Evolutionary conservation across 2,329 filamentous ascomycete species (phyloP).

Genomic region (Epichloe gansuensis): DNA sequence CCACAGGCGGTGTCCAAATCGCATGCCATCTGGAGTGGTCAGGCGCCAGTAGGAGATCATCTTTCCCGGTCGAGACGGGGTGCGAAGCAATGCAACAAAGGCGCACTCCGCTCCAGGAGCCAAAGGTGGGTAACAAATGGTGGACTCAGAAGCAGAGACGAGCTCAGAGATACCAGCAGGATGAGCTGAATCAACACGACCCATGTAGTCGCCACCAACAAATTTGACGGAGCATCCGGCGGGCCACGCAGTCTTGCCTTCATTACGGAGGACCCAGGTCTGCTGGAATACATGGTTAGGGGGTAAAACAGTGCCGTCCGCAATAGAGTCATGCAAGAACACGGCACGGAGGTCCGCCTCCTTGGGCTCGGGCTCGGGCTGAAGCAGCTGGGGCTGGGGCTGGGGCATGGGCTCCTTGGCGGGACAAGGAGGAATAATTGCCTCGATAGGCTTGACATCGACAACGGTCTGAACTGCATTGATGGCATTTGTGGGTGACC

Average conservation of each 20-base stretch:
- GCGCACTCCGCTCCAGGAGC: conserved; percentile 61
- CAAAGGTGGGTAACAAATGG: conserved; percentile 56
- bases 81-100: conserved; percentile 78
- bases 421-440: conserved; percentile 6
- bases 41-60: conserved; percentile 95
- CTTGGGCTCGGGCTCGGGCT: conserved; percentile 13
- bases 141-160: conserved; percentile 70
- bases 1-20: conserved; percentile 91
- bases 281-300: conserved; percentile 71
- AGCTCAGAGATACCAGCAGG: conserved; percentile 70
- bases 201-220: conserved; percentile 93
- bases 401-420: conserved; percentile 5
- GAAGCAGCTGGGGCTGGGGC: neutral
- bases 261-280: conserved; percentile 84
- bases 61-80: conserved; percentile 63
- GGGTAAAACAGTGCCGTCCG: conserved; percentile 62
- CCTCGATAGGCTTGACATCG: conserved; percentile 53
- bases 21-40: conserved; percentile 64
- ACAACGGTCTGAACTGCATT: conserved; percentile 58
- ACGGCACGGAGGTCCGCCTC: conserved; percentile 31
- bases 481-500: conserved; percentile 34
- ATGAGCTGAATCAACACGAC: conserved; percentile 69
- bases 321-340: conserved; percentile 67
- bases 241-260: conserved; percentile 70
- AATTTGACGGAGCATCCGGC: conserved; percentile 82